Evolutionary conservation across 345 rosid species (phyloP).

Genomic region (Gossypium thurberi): DNA sequence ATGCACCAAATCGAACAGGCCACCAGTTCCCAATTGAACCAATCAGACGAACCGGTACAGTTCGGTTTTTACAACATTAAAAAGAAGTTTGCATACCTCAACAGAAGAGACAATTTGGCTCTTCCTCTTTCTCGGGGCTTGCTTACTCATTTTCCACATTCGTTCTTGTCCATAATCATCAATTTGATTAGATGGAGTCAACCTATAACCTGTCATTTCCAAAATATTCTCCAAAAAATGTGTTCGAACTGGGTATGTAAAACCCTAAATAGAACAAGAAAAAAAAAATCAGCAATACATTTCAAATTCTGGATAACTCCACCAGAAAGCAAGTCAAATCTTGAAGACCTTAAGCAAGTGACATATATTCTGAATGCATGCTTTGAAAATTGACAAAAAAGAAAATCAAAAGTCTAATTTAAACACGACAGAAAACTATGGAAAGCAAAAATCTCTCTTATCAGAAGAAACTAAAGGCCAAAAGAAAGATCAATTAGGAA

Average conservation of each 20-base stretch:
- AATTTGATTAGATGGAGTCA: slow-evolving; percentile 73
- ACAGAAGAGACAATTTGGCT: slow-evolving; percentile 76
- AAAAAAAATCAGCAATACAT: slow-evolving; percentile 10
- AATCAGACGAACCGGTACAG: background rate
- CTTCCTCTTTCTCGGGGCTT: slow-evolving; percentile 76
- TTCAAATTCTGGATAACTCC: background rate
- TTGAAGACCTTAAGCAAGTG: background rate
- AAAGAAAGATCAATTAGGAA: background rate
- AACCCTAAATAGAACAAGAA: slow-evolving; percentile 52
- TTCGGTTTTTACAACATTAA: background rate
- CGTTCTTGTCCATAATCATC: slow-evolving; percentile 94
- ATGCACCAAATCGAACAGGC: background rate
- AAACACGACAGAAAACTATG: background rate
- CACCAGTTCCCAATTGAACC: background rate
- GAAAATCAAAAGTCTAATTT: background rate
- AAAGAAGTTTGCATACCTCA: slow-evolving; percentile 47
- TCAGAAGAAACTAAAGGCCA: background rate
- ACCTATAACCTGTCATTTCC: slow-evolving; percentile 61
- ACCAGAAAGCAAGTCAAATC: background rate
- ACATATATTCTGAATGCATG: background rate
- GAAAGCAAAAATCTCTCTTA: background rate
- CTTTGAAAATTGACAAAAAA: background rate
- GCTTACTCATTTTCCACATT: slow-evolving; percentile 79
- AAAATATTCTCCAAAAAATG: slow-evolving; percentile 76
- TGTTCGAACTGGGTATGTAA: slow-evolving; percentile 63